Evolutionary conservation across 208 protist genomes (phyloP), one percentile per base, ranked within the genome.

Genomic region (Acanthamoeba lugdunensis): DNA sequence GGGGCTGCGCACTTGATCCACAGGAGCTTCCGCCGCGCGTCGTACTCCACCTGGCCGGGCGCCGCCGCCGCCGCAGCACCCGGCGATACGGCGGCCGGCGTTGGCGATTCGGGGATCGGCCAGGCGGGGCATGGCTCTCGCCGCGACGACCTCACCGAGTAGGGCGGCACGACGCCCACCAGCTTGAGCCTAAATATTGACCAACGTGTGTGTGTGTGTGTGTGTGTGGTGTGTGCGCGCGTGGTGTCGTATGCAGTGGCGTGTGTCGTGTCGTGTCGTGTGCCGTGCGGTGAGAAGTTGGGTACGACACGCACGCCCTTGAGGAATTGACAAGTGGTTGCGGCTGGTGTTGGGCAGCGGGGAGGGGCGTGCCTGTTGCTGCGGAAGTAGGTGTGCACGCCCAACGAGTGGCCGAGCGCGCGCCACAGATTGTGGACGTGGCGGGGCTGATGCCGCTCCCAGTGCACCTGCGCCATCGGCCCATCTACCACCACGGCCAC

Each of bases 351-450:
- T 7, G n/a, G 41, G 41, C 1, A 37, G 21, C 0, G 41, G 71
- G 9, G 9, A 81, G 28, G 33, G n/a, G 11, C 2, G 52, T 56
- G 4, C 41, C 75, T 18, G 75, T 90, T 13, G 33, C 33, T 33
- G 6, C 58, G 48, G 30, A 90, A 90, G 56, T 63, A 90, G 25
- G 82, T 90, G 56, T 71, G 58, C 6, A 90, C 30, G 54, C 82
- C 82, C n/a, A 67, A 7, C 23, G 82, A 71, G 37, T 90, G 28
- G 21, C 54, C 54, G 54, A 90, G 23, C 0, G 82, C 82, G 4
- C 82, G n/a, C 82, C 82, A 90, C 48, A 45, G 4, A 28, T 63
- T 90, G 41, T 71, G 37, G 30, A 90, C 37, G 33, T 69, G 56
- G 6, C 50, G 58, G 8, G 82, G 58, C 23, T 90, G 28, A 54